Conservation (phyloP, 1,139 yeast genomes). For the Magnusiomyces suaveolens region DNA sequence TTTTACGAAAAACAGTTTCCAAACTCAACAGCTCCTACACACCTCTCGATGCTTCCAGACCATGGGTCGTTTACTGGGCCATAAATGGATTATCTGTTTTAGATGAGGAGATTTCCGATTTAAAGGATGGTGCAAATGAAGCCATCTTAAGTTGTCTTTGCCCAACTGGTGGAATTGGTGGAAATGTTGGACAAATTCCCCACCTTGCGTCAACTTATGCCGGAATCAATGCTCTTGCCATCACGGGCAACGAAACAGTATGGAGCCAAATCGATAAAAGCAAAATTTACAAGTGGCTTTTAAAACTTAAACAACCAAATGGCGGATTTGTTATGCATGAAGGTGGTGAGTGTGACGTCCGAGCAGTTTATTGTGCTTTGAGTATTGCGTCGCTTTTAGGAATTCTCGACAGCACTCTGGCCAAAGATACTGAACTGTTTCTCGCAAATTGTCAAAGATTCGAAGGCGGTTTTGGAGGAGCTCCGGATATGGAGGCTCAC, state of each 20-base stretch:
- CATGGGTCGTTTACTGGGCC: slow-evolving; percentile 88
- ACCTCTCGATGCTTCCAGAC: slow-evolving; percentile 72
- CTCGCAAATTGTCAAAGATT: slow-evolving; percentile 69
- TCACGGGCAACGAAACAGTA: slow-evolving; percentile 40
- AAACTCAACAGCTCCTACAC: slow-evolving; percentile 43
- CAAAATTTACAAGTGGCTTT: slow-evolving; percentile 52
- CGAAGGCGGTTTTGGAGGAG: slow-evolving; percentile 92
- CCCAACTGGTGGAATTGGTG: slow-evolving; percentile 64
- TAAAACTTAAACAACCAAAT: slow-evolving; percentile 51
- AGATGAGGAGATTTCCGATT: slow-evolving; percentile 27
- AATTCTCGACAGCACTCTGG: slow-evolving; percentile 54
- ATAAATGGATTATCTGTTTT: slow-evolving; percentile 45
- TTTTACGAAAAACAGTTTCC: slow-evolving; percentile 36
- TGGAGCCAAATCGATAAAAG: slow-evolving; percentile 41
- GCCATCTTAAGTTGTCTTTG: slow-evolving; percentile 30
- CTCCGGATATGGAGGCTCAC: slow-evolving; percentile 79
- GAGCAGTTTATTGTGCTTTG: slow-evolving; percentile 82
- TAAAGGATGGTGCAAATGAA: slow-evolving; percentile 23
- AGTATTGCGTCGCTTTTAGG: slow-evolving; percentile 61
- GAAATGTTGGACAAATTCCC: slow-evolving; percentile 71
- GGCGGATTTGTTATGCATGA: slow-evolving; percentile 70
- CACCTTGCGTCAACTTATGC: slow-evolving; percentile 87
- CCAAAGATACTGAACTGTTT: slow-evolving; percentile 48
- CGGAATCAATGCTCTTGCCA: slow-evolving; percentile 52
- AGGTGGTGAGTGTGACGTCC: slow-evolving; percentile 76